Evolutionary conservation across 257 asterid genomes (phyloP).

Genomic region (Solanum etuberosum): DNA sequence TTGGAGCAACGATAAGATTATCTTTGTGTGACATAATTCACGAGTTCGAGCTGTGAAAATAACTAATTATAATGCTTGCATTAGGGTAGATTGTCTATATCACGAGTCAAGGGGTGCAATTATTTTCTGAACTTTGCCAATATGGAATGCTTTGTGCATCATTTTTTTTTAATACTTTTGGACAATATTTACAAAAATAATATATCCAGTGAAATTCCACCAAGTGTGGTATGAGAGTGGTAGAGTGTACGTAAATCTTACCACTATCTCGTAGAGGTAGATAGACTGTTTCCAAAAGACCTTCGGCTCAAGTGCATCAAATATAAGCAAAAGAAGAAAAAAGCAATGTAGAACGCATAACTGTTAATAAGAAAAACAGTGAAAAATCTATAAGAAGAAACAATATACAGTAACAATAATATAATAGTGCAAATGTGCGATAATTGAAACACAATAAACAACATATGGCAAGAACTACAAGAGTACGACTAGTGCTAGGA

Average conservation of each 20-base stretch:
- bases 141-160: not conserved
- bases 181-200: not conserved
- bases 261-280: not conserved
- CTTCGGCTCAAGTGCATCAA: not conserved
- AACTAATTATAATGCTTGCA: not conserved
- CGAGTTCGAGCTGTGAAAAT: not conserved
- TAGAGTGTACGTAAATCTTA: not conserved
- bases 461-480: not conserved
- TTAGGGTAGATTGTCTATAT: not conserved
- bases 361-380: too few relatives aligned
- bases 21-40: not conserved
- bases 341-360: not conserved
- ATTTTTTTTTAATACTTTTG: not conserved
- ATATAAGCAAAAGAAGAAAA: not conserved
- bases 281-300: not conserved
- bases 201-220: not conserved
- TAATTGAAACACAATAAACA: not conserved
- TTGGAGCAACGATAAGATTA: not conserved
- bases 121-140: not conserved
- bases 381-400: not conserved
- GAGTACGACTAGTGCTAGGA: not conserved
- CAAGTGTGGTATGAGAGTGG: not conserved
- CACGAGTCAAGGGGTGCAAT: not conserved
- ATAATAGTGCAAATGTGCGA: not conserved
- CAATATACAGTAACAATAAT: not conserved